Evolutionary conservation across 805 yeast species (phyloP).

Genomic region (Kazachstania bromeliacearum): DNA sequence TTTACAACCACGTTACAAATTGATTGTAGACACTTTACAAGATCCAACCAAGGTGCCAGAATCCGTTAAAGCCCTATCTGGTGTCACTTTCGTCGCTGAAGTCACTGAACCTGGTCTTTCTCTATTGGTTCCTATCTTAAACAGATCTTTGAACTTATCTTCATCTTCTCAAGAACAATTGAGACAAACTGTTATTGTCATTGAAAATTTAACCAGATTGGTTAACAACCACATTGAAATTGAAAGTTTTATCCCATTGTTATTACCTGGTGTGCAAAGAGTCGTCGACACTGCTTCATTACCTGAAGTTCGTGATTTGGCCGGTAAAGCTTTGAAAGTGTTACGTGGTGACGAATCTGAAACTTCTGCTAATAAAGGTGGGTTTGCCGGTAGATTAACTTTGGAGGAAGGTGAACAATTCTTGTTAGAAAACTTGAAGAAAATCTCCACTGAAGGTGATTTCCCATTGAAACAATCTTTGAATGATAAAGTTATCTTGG

Average conservation of each 20-base stretch:
- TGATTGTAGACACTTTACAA: conserved; percentile 80
- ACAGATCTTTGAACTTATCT: conserved; percentile 71
- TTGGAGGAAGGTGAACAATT: conserved; percentile 43
- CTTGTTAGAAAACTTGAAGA: conserved; percentile 22
- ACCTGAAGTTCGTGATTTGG: conserved; percentile 94
- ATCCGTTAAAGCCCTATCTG: conserved; percentile 79
- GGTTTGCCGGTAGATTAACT: conserved; percentile 66
- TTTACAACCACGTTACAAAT: conserved; percentile 72
- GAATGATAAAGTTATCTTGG: conserved; percentile 28
- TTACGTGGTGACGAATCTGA: conserved; percentile 70
- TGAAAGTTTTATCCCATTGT: conserved; percentile 73
- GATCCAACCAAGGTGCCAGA: conserved; percentile 82
- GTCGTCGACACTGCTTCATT: conserved; percentile 84
- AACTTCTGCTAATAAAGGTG: conserved; percentile 37
- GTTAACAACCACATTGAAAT: conserved; percentile 91
- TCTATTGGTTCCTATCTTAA: conserved; percentile 82
- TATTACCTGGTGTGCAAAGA: conserved; percentile 85
- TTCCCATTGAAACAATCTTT: conserved; percentile 17
- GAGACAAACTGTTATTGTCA: conserved; percentile 92
- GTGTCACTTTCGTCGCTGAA: conserved; percentile 96
- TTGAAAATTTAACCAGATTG: conserved; percentile 89
- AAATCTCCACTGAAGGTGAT: conserved; percentile 6
- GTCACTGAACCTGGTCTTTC: conserved; percentile 95
- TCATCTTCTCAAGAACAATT: conserved; percentile 92
- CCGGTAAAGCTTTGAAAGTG: conserved; percentile 75